phyloP scores from a whole-genome alignment of 768 basidiomycete species.

The Filobasidium floriforme region DNA sequence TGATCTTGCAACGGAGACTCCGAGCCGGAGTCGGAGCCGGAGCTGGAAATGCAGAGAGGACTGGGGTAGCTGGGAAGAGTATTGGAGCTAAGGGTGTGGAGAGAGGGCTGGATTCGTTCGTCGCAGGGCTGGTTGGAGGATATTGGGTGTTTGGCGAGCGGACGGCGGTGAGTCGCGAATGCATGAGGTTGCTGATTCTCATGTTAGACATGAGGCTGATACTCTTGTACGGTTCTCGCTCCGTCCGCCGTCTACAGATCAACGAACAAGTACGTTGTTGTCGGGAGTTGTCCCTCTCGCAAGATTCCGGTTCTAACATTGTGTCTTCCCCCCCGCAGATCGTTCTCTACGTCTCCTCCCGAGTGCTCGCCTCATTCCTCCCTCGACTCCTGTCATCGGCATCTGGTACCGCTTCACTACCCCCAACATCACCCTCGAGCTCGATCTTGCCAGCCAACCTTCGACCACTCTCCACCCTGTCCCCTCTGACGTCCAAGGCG shows the following conservation, averaged over 20 bases:
- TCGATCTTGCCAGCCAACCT: slow-evolving; percentile 26
- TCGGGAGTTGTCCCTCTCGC: background rate
- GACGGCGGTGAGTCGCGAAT: slow-evolving; percentile 45
- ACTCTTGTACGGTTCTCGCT: background rate
- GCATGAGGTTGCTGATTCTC: slow-evolving; percentile 51
- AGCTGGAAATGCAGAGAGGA: slow-evolving; percentile 49
- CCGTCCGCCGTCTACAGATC: slow-evolving; percentile 27
- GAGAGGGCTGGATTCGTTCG: slow-evolving; percentile 72
- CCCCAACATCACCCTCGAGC: slow-evolving; percentile 42
- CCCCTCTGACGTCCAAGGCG: slow-evolving; percentile 39
- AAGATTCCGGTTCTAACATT: background rate
- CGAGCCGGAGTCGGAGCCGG: background rate
- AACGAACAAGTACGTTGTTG: slow-evolving; percentile 41
- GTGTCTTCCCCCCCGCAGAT: slow-evolving; percentile 53
- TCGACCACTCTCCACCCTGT: slow-evolving; percentile 38
- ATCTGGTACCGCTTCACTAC: slow-evolving; percentile 47
- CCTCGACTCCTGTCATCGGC: slow-evolving; percentile 54
- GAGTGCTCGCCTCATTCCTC: slow-evolving; percentile 83
- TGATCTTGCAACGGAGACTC: slow-evolving; percentile 64
- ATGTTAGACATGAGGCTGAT: slow-evolving; percentile 82
- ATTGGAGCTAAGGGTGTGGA: slow-evolving; percentile 56
- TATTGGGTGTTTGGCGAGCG: slow-evolving; percentile 51
- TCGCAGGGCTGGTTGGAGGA: slow-evolving; percentile 86
- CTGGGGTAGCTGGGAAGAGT: slow-evolving; percentile 50
- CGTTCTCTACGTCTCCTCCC: slow-evolving; percentile 88